Evolutionary conservation across 2,329 filamentous ascomycete genomes (phyloP).

Genomic region (Alternaria ventricosa): DNA sequence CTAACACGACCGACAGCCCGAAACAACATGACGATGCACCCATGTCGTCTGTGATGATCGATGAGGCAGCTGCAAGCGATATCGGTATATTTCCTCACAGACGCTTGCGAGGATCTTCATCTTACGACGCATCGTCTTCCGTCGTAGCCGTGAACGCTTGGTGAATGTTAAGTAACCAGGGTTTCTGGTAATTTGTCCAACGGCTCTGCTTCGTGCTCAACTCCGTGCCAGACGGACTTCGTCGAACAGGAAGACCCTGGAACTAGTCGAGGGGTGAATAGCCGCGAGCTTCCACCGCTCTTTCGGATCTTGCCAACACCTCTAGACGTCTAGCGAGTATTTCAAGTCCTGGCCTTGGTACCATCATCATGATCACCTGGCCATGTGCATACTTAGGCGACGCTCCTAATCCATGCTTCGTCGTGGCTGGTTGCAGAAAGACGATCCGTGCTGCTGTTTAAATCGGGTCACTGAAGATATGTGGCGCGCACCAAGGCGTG

Average conservation of each 20-base stretch:
- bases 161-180: background rate
- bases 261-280: constrained; percentile 5
- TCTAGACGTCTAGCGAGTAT: constrained; percentile 11
- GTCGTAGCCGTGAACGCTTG: constrained; percentile 3
- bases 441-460: constrained; percentile 6
- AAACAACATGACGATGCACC: background rate
- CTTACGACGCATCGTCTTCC: background rate
- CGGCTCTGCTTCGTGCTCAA: constrained; percentile 3
- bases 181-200: background rate
- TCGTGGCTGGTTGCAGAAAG: constrained; percentile 18
- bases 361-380: constrained; percentile 30
- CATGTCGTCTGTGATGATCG: background rate
- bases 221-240: constrained; percentile 6
- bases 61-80: constrained; percentile 3
- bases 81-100: background rate
- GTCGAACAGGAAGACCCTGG: constrained; percentile 1
- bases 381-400: constrained; percentile 21
- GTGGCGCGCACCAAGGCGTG: constrained; percentile 11
- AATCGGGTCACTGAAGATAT: constrained; percentile 1
- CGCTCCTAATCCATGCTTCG: constrained; percentile 21
- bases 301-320: constrained; percentile 19
- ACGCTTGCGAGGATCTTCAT: background rate
- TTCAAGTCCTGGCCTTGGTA: constrained; percentile 3
- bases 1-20: constrained; percentile 4
- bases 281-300: constrained; percentile 29